Evolutionary conservation across 768 basidiomycete genomes (phyloP).

Genomic region (Pleurotus tuoliensis): DNA sequence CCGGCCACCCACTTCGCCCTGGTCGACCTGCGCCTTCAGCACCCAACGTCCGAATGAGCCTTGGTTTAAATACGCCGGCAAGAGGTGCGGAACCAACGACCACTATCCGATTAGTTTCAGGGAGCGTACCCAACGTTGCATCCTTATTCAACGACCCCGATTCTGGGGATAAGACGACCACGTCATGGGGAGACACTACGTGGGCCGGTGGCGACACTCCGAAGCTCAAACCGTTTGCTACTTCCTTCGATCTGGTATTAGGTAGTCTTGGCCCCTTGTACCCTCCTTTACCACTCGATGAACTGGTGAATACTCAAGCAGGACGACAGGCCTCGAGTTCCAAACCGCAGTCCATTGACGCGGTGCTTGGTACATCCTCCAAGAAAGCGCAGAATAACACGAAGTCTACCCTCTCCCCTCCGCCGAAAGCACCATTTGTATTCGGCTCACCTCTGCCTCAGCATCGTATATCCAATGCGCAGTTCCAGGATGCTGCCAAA

Average conservation of each 20-base stretch:
- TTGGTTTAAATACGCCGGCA: slow-evolving; percentile 42
- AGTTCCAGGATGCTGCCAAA: slow-evolving; percentile 65
- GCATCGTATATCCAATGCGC: slow-evolving; percentile 56
- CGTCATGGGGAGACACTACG: slow-evolving; percentile 14
- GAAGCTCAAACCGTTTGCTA: slow-evolving; percentile 59
- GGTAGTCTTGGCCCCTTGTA: slow-evolving; percentile 46
- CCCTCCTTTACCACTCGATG: slow-evolving; percentile 33
- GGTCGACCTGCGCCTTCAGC: slow-evolving; percentile 55
- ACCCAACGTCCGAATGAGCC: slow-evolving; percentile 54
- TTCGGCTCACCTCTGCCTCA: slow-evolving; percentile 76
- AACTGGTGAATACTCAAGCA: slow-evolving; percentile 11
- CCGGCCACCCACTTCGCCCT: slow-evolving; percentile 54
- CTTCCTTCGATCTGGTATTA: slow-evolving; percentile 64
- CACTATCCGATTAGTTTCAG: slow-evolving; percentile 48
- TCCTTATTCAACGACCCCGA: not conserved
- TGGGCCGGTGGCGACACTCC: slow-evolving; percentile 42
- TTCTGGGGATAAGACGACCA: slow-evolving; percentile 15
- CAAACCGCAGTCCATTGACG: slow-evolving; percentile 7
- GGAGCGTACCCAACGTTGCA: slow-evolving; percentile 18
- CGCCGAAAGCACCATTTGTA: slow-evolving; percentile 49
- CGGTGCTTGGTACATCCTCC: slow-evolving; percentile 6
- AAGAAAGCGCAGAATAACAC: slow-evolving; percentile 12
- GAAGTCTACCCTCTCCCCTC: slow-evolving; percentile 17
- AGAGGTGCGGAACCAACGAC: slow-evolving; percentile 40
- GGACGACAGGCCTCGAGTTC: not conserved